A percentile compares a stretch with the other conserved stretches of the same genome.
phyloP scores from a whole-genome alignment of 2,329 filamentous ascomycete species.

The Gnomoniopsis sp. region DNA sequence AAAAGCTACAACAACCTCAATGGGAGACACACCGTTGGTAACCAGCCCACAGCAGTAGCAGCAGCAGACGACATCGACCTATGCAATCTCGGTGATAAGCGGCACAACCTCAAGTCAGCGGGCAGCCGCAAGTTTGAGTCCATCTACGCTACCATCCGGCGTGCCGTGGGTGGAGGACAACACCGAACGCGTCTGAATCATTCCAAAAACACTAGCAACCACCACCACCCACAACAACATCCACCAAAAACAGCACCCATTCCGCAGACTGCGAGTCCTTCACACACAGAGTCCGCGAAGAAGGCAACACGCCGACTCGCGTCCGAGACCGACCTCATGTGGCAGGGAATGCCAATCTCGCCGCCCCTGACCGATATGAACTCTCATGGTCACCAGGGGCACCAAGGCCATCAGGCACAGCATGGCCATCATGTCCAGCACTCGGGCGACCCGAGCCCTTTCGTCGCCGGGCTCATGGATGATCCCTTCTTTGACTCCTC shows the following conservation, averaged over 20 bases:
- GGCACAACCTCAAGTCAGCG: slow-evolving; percentile 20
- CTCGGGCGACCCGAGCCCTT: slow-evolving; percentile 13
- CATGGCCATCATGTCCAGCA: too few relatives aligned
- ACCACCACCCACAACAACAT: slow-evolving; percentile 5
- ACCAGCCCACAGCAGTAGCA: slow-evolving; percentile 10
- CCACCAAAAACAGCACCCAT: slow-evolving; percentile 9
- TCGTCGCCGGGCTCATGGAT: slow-evolving; percentile 25
- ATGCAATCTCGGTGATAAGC: slow-evolving; percentile 16
- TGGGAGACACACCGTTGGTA: neutral
- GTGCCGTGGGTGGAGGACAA: slow-evolving; percentile 21
- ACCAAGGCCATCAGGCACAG: too few relatives aligned
- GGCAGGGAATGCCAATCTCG: slow-evolving; percentile 17
- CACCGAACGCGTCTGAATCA: slow-evolving; percentile 3
- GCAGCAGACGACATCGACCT: slow-evolving; percentile 8
- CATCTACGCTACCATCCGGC: slow-evolving; percentile 29
- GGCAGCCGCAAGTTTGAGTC: slow-evolving; percentile 25
- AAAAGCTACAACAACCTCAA: neutral
- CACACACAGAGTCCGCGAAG: slow-evolving; percentile 16
- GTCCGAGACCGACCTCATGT: slow-evolving; percentile 6
- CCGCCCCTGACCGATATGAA: slow-evolving; percentile 14
- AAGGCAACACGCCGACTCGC: slow-evolving; percentile 4
- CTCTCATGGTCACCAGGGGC: slow-evolving; percentile 3
- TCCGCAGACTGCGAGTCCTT: slow-evolving; percentile 14
- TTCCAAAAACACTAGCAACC: neutral
- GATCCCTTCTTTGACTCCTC: slow-evolving; percentile 27